Percentiles rank a stretch among this genome's conserved stretches.
Conservation (phyloP, 306 rosid species). For the Biancaea sappan region DNA sequence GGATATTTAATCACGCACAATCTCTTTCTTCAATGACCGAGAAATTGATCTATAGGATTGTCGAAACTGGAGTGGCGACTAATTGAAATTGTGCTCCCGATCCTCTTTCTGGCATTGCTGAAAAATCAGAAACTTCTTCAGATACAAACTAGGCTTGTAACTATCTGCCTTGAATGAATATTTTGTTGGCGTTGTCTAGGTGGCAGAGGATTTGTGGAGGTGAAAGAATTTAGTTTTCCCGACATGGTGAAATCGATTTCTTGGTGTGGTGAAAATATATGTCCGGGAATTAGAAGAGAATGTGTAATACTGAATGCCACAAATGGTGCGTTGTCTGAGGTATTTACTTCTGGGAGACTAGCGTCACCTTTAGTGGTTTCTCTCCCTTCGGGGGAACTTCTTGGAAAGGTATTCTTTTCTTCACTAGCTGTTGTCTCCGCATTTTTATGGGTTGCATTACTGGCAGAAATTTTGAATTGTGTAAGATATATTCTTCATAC, state of each 20-base stretch:
- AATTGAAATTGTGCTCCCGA: background rate
- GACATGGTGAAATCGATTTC: slow-evolving; percentile 89
- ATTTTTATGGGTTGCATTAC: background rate
- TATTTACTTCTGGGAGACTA: slow-evolving; percentile 89
- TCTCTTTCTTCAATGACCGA: background rate
- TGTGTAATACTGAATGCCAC: slow-evolving; percentile 79
- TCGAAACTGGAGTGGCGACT: background rate
- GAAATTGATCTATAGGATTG: background rate
- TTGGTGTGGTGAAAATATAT: slow-evolving; percentile 98
- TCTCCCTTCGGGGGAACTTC: slow-evolving; percentile 93
- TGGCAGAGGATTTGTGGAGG: slow-evolving; percentile 97
- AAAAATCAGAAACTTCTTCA: background rate
- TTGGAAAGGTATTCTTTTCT: slow-evolving; percentile 74
- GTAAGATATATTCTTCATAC: background rate
- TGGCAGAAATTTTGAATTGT: background rate
- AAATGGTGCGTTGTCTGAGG: slow-evolving; percentile 77
- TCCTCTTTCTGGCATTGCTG: background rate
- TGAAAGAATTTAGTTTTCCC: slow-evolving; percentile 84
- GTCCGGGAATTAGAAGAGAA: slow-evolving; percentile 84
- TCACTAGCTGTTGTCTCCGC: background rate
- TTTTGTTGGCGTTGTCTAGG: slow-evolving; percentile 47
- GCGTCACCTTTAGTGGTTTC: slow-evolving; percentile 95
- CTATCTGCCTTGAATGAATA: background rate
- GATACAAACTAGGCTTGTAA: background rate
- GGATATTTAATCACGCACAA: background rate